Base-by-base conservation (phyloP, 2,329 filamentous ascomycete genomes). In the Cladobotryum mycophilum region DNA sequence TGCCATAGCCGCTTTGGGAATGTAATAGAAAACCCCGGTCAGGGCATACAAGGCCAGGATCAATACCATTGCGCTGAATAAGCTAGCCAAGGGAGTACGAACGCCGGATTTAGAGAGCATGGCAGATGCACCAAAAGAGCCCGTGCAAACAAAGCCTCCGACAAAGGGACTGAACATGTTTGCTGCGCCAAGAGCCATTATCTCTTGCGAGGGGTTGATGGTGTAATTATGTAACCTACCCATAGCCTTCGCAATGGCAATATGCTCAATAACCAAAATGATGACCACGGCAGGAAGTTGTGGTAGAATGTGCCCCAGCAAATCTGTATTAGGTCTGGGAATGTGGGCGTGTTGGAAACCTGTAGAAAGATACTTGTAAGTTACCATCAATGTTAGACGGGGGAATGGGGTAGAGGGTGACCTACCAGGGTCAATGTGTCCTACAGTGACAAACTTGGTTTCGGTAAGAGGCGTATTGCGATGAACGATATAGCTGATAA, bases 91-190 rank as follows among this genome's bases (percentile, higher is more conserved):
- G 0, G 88, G 88, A 0, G 87, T 92, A 38, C 85, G 81, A 4
- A 91, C 88, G 56, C 88, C 88, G 47, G 88, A 86, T 67, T 92
- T 92, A 3, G 87, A 88, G 61, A 92, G 87, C 63, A 93, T 89
- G 37, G 88, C 88, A 1, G 88, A 92, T 14, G 88, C 82, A 12
- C 73, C 73, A 59, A 79, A 79, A 0, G 75, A 78, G 2, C 70
- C 70, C 0, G 70, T 73, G 54, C 70, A 71, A 8, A 70, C 64
- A 44, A 73, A 74, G 3, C 69, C 71, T 4, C 86, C 86, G 2
- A 90, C 69, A 67, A 91, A 89, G 2, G 86, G 86, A 6, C 85
- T 86, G 3, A 91, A 74, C 4, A 91, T 67, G 58, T 92, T 92
- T 33, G 81, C 82, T 3, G 89, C 80, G 35, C 88, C 88, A 54